Percentiles rank a stretch among this genome's conserved stretches.
Evolutionary conservation across 148 eudicot species (phyloP).

Genomic region (Camellia granthamiana): DNA sequence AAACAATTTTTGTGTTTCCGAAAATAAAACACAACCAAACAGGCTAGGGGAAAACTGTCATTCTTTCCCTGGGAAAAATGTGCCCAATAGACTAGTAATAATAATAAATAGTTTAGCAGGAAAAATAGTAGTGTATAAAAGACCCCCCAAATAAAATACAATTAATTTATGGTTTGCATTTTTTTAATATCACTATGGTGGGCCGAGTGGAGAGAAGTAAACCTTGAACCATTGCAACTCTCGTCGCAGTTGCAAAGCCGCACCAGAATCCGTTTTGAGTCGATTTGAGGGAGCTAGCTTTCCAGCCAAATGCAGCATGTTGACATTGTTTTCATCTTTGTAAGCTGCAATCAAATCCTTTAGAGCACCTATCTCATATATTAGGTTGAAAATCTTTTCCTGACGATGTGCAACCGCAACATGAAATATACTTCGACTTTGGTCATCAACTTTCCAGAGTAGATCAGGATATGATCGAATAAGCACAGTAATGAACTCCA

Average conservation of each 20-base stretch:
- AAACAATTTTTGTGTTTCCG: too few species aligned
- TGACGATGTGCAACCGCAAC: conserved; percentile 30
- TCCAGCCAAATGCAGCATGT: conserved; percentile 40
- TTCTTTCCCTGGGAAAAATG: not conserved
- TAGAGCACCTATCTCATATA: conserved; percentile 19
- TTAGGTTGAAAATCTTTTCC: conserved; percentile 26
- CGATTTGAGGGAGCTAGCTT: conserved; percentile 20
- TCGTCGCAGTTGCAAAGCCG: conserved; percentile 37
- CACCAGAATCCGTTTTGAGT: conserved; percentile 28
- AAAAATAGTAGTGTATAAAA: not conserved
- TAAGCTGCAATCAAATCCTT: conserved; percentile 16
- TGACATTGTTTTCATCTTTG: conserved; percentile 1
- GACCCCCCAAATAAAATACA: too few species aligned
- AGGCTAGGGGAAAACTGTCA: not conserved
- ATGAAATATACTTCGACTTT: conserved; percentile 27
- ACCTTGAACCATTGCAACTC: conserved; percentile 34
- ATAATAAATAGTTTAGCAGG: too few species aligned
- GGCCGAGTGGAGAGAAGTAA: not conserved
- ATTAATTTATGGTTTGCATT: not conserved
- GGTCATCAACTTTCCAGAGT: conserved; percentile 23
- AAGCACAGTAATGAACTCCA: conserved; percentile 19
- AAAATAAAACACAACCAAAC: not conserved
- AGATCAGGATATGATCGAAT: conserved; percentile 27
- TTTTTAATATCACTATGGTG: not conserved
- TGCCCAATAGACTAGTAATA: not conserved